Evolutionary conservation across 345 rosid species (phyloP), one percentile per base, ranked within the genome.

Genomic region (Camelina laxa): DNA sequence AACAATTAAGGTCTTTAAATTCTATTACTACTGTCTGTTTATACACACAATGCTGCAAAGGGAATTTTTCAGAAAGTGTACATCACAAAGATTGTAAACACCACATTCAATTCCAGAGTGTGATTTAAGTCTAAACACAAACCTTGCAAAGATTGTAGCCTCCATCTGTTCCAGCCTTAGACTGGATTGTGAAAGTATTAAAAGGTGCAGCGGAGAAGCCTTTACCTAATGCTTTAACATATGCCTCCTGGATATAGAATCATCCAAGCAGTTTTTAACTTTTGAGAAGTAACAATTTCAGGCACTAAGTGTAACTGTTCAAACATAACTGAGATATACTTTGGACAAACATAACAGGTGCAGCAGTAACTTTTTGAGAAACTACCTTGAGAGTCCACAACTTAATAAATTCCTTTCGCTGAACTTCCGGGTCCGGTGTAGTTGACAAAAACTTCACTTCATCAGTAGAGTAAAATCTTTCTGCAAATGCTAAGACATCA

Each of bases 351-450:
- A n/a, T n/a, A n/a, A n/a, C n/a, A n/a, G n/a, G n/a, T n/a, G n/a
- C n/a, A n/a, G n/a, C n/a, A n/a, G n/a, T n/a, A n/a, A n/a, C n/a
- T n/a, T n/a, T n/a, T n/a, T n/a, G n/a, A n/a, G n/a, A n/a, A n/a
- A 63, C 73, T 74, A 92, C 97, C 85, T 95, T 92, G 49, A 92
- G 91, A 63, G 96, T 92, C 99, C 97, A 95, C 49, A 92, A 53
- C 79, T 89, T 95, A 3, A 95, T 57, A 67, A 95, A 87, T 77
- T 92, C 96, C 76, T 67, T 87, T 44, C 72, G 79, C 74, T 79
- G 96, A 65, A 68, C 75, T 75, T 84, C 92, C 30, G 82, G 79
- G 44, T 94, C 97, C 48, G 80, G 69, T 73, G 88, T 84, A 58
- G 80, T 75, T 79, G 83, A 78, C 77, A 95, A 83, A 61, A 67